Evolutionary conservation across 164 flowering plant genomes (phyloP).

Genomic region (Akebia trifoliata): DNA sequence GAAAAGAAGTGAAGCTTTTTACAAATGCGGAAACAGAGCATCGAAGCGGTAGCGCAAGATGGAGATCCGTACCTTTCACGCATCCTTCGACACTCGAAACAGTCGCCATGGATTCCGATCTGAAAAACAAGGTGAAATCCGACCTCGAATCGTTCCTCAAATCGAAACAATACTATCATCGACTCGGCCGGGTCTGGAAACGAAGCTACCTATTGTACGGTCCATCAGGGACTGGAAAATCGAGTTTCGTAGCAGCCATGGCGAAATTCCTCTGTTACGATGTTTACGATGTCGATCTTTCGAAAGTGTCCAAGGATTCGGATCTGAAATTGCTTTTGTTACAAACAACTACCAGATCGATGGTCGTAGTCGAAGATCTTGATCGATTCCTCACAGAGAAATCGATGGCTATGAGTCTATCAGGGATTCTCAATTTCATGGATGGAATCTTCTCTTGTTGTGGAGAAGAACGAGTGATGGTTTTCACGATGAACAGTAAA

Average conservation of each 20-base stretch:
- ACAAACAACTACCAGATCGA: slow-evolving; percentile 46
- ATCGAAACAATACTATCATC: slow-evolving; percentile 65
- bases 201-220: slow-evolving; percentile 79
- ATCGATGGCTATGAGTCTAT: slow-evolving; percentile 33
- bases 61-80: slow-evolving; percentile 65
- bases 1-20: slow-evolving; percentile 40
- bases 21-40: slow-evolving; percentile 29
- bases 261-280: slow-evolving; percentile 63
- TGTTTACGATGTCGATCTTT: slow-evolving; percentile 64
- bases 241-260: slow-evolving; percentile 77
- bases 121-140: slow-evolving; percentile 57
- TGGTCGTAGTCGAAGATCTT: slow-evolving; percentile 72
- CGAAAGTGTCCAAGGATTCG: slow-evolving; percentile 40
- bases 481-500: slow-evolving; percentile 62
- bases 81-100: slow-evolving; percentile 77
- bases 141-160: slow-evolving; percentile 72
- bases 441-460: slow-evolving; percentile 76
- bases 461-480: slow-evolving; percentile 75
- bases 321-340: slow-evolving; percentile 55
- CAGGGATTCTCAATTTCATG: slow-evolving; percentile 68
- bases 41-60: slow-evolving; percentile 28
- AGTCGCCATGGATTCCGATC: slow-evolving; percentile 61
- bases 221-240: slow-evolving; percentile 78
- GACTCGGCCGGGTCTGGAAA: slow-evolving; percentile 80
- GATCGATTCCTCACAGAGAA: slow-evolving; percentile 43